These are phyloP conservation scores for Microbotryum scabiosae DNA, from an alignment of 1,284 basidiomycete genomes.

Conservation along the genomic window DNA sequence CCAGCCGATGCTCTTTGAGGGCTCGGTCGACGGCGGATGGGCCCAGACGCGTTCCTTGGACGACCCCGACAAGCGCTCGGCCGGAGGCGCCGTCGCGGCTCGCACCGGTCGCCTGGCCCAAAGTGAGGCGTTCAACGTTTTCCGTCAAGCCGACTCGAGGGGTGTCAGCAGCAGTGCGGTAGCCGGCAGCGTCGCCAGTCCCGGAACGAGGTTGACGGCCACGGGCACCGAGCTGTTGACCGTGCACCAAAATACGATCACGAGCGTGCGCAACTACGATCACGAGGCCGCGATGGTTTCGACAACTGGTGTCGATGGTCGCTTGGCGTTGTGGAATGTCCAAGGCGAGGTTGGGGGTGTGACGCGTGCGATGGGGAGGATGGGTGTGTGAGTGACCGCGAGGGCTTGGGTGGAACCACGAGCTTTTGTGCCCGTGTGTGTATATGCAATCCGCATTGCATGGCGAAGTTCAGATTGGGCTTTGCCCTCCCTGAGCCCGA, in stretches of 20 bases:
- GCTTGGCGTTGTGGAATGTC: constrained; percentile 84
- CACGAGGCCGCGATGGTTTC: constrained; percentile 59
- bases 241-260: constrained; percentile 97
- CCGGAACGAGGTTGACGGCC: constrained; percentile 35
- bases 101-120: constrained; percentile 70
- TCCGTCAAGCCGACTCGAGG: constrained; percentile 83
- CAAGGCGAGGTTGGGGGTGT: constrained; percentile 38
- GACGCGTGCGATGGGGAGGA: constrained; percentile 12
- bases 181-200: constrained; percentile 38
- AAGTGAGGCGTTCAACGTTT: constrained; percentile 91
- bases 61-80: constrained; percentile 45
- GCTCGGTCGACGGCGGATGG: constrained; percentile 60
- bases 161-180: constrained; percentile 49
- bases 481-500: no score
- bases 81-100: constrained; percentile 42
- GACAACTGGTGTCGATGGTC: constrained; percentile 91
- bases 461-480: background rate
- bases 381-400: constrained; percentile 15
- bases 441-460: background rate
- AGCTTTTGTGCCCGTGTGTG: background rate
- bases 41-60: constrained; percentile 69
- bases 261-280: constrained; percentile 71
- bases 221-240: constrained; percentile 70
- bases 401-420: background rate
- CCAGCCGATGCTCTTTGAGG: constrained; percentile 80